Base-by-base conservation (phyloP, 345 rosid species). In the Combretum micranthum region DNA sequence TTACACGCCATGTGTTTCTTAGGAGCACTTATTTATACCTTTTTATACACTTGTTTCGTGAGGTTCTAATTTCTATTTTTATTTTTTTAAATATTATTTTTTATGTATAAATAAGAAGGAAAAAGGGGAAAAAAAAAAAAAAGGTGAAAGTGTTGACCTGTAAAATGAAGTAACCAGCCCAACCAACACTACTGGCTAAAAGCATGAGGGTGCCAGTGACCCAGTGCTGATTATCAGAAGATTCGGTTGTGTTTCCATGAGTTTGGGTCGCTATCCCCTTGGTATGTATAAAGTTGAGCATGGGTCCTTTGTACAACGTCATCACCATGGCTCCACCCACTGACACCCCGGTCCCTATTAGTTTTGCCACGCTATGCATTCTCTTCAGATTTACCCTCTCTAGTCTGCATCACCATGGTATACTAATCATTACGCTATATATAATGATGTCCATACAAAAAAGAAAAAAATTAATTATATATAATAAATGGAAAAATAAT, bases 281-380 rank as follows among this genome's bases (percentile, higher is more conserved):
- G 11, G 67, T 13, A 53, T 56, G 69, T 1, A 79, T 16, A 39
- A 92, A 69, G 44, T 84, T 65, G 18, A 92, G 50, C 52, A 83
- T 71, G 26, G 96, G 98, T 48, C 98, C 98, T 63, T 82, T 88
- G 84, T 83, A 84, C 42, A 92, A 61, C 2, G 98, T 92, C 98
- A 92, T 92, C 18, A 84, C 88, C 98, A 86, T 86, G 0, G 98
- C 95, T 65, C 98, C 98, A 10, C 61, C 57, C 2, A 88, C 81
- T 0, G 96, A 88, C 44, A 92, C 69, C 2, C 50, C 75, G 12
- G 98, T 92, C 55, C 98, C 98, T 8, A 81, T 13, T 4, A 86
- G 75, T 66, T 88, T 92, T 12, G 96, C 95, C 26, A 83, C 18
- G 74, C 96, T 83, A 4, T 65, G 88, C 43, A 74, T 15, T 68